phyloP scores from a whole-genome alignment of 1,284 basidiomycete genomes.

The Rhizoctonia solani region DNA sequence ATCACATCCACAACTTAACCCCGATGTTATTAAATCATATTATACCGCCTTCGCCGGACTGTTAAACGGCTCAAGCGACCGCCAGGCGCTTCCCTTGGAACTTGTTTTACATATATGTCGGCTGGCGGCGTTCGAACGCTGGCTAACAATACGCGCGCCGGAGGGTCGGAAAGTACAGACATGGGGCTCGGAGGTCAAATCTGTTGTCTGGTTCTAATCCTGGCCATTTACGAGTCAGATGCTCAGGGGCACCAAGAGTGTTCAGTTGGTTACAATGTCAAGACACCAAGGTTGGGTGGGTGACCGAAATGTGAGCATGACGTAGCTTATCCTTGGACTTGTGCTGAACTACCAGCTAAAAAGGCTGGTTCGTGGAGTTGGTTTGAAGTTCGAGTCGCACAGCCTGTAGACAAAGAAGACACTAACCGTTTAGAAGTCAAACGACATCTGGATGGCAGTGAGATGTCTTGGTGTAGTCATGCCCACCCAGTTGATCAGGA shows the following conservation, averaged over 20 bases:
- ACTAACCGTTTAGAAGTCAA: background rate
- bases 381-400: conserved; percentile 10
- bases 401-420: background rate
- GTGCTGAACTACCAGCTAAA: background rate
- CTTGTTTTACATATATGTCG: conserved; percentile 17
- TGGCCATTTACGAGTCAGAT: background rate
- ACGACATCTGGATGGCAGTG: background rate
- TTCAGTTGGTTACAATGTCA: conserved; percentile 14
- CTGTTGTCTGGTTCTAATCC: background rate
- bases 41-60: conserved; percentile 10
- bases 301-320: background rate
- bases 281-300: conserved; percentile 23
- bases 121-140: background rate
- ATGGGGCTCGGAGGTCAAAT: background rate
- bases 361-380: conserved; percentile 29
- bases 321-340: background rate
- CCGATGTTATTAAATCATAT: conserved; percentile 14
- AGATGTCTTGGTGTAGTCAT: background rate
- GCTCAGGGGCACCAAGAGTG: background rate
- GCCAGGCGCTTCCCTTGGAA: conserved; percentile 6
- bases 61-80: background rate
- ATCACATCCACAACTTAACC: background rate
- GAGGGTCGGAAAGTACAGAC: background rate
- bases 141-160: background rate
- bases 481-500: background rate